Percentiles rank a stretch among this genome's conserved stretches.
Evolutionary conservation across 768 basidiomycete species (phyloP).

Genomic region (Cantharellus anzutake): DNA sequence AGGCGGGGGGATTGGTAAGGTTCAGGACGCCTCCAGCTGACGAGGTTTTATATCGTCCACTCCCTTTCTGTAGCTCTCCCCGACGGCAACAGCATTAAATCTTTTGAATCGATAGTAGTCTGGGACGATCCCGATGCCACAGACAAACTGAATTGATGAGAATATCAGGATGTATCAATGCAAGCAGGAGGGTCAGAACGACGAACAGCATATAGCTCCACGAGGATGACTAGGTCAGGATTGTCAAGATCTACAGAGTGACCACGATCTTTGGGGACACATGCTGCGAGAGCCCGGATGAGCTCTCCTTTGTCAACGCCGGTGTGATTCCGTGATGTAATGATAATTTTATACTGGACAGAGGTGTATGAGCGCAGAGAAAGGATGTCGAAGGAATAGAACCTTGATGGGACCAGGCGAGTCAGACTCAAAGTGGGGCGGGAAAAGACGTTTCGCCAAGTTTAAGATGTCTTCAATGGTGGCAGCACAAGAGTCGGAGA

Average conservation of each 20-base stretch:
- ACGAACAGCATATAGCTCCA: constrained; percentile 65
- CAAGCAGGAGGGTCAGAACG: neutral
- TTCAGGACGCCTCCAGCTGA: no score
- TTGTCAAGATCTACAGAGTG: constrained; percentile 49
- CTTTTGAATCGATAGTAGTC: constrained; percentile 54
- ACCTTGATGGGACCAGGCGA: constrained; percentile 19
- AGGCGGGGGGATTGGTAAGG: no score
- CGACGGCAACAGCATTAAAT: constrained; percentile 36
- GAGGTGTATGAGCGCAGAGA: neutral
- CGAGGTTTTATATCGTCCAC: no score
- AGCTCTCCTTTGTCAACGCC: constrained; percentile 38
- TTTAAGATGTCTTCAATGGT: constrained; percentile 49
- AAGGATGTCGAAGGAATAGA: constrained; percentile 12
- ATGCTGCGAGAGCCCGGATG: constrained; percentile 49
- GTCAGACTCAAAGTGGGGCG: constrained; percentile 30
- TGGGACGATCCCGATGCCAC: constrained; percentile 54
- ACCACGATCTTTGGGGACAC: constrained; percentile 34
- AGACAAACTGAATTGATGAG: constrained; percentile 34
- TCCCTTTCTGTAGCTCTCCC: neutral
- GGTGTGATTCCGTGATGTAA: constrained; percentile 59
- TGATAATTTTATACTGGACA: constrained; percentile 61
- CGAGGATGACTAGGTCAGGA: constrained; percentile 54
- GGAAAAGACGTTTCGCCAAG: constrained; percentile 36
- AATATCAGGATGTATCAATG: neutral
- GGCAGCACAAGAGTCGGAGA: constrained; percentile 45